Percentiles rank a stretch among this genome's conserved stretches.
Evolutionary conservation across 2,329 filamentous ascomycete species (phyloP).

Genomic region (Sclerotinia borealis): DNA sequence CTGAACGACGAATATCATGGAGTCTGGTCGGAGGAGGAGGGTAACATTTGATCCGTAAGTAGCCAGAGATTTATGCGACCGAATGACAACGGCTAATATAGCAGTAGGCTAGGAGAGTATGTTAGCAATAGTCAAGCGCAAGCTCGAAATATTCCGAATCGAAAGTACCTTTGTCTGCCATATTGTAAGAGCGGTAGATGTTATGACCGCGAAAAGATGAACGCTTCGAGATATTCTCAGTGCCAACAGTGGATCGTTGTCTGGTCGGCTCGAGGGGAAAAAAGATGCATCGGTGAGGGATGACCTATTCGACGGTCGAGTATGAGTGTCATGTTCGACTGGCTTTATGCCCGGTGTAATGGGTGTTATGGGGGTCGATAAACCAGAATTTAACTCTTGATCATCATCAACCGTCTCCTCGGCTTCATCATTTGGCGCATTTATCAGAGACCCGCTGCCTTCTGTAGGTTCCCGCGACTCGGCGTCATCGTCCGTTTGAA

Average conservation of each 20-base stretch:
- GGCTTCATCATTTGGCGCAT: conserved; percentile 23
- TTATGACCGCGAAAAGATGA: conserved; percentile 82
- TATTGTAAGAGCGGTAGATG: conserved; percentile 75
- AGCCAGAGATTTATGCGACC: conserved; percentile 71
- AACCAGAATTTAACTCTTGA: conserved; percentile 18
- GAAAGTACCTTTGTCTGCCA: conserved; percentile 85
- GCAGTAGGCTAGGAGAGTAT: conserved; percentile 65
- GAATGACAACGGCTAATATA: conserved; percentile 75
- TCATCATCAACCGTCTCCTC: conserved; percentile 28
- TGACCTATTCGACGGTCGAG: conserved; percentile 15
- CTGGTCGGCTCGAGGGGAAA: conserved; percentile 16
- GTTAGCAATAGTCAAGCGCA: conserved; percentile 5
- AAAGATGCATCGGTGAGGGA: conserved; percentile 16
- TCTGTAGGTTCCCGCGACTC: conserved; percentile 34
- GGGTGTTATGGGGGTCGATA: conserved; percentile 47
- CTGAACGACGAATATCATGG: conserved; percentile 84
- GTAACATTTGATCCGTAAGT: conserved; percentile 82
- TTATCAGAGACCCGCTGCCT: conserved; percentile 31
- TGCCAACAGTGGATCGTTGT: conserved; percentile 63
- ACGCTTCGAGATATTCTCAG: conserved; percentile 73
- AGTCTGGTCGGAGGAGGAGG: conserved; percentile 83
- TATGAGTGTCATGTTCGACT: conserved; percentile 48
- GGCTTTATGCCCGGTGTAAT: conserved; percentile 52
- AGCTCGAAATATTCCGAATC: not conserved
- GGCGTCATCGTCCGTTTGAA: conserved; percentile 58